Conservation (phyloP, 345 rosid genomes). For the Aegle marmelos region DNA sequence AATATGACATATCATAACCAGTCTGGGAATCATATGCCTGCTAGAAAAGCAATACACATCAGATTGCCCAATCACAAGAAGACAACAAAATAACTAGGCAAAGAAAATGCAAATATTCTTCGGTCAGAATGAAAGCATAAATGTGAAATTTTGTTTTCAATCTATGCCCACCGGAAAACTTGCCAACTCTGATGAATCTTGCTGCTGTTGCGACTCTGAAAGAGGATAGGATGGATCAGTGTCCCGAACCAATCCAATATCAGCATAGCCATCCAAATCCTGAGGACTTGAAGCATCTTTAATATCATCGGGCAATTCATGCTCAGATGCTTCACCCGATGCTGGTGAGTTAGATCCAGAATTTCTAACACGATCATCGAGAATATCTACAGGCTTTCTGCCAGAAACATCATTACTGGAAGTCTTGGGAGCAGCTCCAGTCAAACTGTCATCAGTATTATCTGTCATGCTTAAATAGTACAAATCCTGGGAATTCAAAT, state of each 20-base stretch:
- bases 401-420: slow-evolving; percentile 40
- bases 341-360: slow-evolving; percentile 60
- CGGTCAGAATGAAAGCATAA: background rate
- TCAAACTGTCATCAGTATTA: slow-evolving; percentile 44
- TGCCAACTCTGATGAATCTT: slow-evolving; percentile 58
- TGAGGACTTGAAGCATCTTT: slow-evolving; percentile 53
- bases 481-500: background rate
- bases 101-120: background rate
- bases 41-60: slow-evolving; percentile 12
- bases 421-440: slow-evolving; percentile 40
- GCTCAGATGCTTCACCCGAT: slow-evolving; percentile 50
- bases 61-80: slow-evolving; percentile 1
- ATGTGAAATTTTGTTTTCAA: background rate
- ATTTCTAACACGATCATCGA: slow-evolving; percentile 50
- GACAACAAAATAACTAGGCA: background rate
- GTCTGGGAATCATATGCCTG: slow-evolving; percentile 67
- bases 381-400: slow-evolving; percentile 40
- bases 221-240: slow-evolving; percentile 53
- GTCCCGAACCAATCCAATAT: slow-evolving; percentile 53
- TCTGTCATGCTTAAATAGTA: background rate
- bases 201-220: slow-evolving; percentile 61
- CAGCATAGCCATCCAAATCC: slow-evolving; percentile 48
- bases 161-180: slow-evolving; percentile 52
- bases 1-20: slow-evolving; percentile 70
- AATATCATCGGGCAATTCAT: slow-evolving; percentile 54